Evolutionary conservation across 164 flowering plant species (phyloP).

Genomic region (Vitis rotundifolia): DNA sequence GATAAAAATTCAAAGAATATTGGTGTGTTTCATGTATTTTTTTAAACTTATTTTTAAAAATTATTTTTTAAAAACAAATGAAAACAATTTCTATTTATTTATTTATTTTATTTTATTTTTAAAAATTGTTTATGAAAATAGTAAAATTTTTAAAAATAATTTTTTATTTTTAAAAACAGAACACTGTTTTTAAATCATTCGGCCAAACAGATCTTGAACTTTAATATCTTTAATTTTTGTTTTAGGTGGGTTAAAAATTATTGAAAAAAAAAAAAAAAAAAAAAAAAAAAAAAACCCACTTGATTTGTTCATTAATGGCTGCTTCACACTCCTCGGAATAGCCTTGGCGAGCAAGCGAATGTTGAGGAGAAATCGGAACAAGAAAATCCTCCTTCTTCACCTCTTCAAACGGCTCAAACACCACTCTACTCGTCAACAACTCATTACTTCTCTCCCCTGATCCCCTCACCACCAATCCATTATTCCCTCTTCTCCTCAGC

Average conservation of each 20-base stretch:
- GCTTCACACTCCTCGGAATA: slow-evolving; percentile 29
- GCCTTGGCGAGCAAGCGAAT: slow-evolving; percentile 36
- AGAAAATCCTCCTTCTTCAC: slow-evolving; percentile 23
- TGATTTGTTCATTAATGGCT: slow-evolving; percentile 40
- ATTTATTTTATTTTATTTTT: too few species aligned
- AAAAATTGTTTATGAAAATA: too few species aligned
- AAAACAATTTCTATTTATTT: too few species aligned
- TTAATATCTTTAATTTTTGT: too few species aligned
- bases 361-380: slow-evolving; percentile 21
- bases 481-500: background rate
- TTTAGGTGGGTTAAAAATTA: background rate
- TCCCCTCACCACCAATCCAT: slow-evolving; percentile 5
- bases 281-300: slow-evolving; percentile 14
- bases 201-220: too few species aligned
- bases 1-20: too few species aligned
- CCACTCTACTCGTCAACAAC: slow-evolving; percentile 16
- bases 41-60: too few species aligned
- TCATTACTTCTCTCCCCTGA: background rate
- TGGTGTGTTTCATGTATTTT: too few species aligned
- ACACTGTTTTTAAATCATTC: too few species aligned
- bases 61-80: too few species aligned
- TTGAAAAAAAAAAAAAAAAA: background rate
- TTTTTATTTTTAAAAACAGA: too few species aligned
- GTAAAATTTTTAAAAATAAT: too few species aligned
- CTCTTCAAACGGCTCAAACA: slow-evolving; percentile 41